phyloP scores from a whole-genome alignment of 1,284 basidiomycete genomes.

The Apiotrichum akiyoshidainum region DNA sequence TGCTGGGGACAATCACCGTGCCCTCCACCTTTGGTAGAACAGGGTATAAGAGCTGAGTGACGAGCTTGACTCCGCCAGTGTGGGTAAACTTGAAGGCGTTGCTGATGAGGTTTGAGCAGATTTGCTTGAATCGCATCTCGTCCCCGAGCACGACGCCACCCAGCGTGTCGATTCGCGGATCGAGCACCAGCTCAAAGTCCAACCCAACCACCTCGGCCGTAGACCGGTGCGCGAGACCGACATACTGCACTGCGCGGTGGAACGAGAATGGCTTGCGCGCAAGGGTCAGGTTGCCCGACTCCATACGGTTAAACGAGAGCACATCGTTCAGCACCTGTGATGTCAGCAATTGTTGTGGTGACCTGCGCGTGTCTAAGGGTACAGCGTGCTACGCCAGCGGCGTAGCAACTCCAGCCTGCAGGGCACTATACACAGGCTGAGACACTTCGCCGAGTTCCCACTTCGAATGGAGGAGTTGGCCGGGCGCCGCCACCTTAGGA shows the following conservation, averaged over 20 bases:
- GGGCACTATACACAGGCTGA: too few species aligned
- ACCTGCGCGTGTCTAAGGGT: too few species aligned
- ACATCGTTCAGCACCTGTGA: constrained; percentile 66
- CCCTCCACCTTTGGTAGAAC: neutral
- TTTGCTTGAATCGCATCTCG: constrained; percentile 69
- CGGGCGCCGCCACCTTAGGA: neutral
- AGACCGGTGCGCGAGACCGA: constrained; percentile 71
- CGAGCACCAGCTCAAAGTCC: constrained; percentile 32
- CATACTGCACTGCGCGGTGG: constrained; percentile 74
- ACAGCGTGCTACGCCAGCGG: too few species aligned
- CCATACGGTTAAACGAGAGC: constrained; percentile 56
- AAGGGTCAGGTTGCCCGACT: constrained; percentile 44
- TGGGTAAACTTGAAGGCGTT: constrained; percentile 66
- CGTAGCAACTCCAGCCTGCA: too few species aligned
- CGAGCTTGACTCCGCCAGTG: constrained; percentile 54
- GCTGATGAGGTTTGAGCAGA: constrained; percentile 56
- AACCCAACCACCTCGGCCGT: constrained; percentile 64
- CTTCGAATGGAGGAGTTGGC: neutral
- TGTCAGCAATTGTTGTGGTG: too few species aligned
- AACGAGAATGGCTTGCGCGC: constrained; percentile 68
- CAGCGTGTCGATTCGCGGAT: constrained; percentile 49
- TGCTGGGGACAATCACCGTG: neutral
- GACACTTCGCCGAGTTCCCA: too few species aligned
- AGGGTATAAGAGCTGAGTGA: constrained; percentile 47
- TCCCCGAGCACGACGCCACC: constrained; percentile 54